phyloP scores from a whole-genome alignment of 495 filamentous ascomycete genomes.

The Cudoniella acicularis region DNA sequence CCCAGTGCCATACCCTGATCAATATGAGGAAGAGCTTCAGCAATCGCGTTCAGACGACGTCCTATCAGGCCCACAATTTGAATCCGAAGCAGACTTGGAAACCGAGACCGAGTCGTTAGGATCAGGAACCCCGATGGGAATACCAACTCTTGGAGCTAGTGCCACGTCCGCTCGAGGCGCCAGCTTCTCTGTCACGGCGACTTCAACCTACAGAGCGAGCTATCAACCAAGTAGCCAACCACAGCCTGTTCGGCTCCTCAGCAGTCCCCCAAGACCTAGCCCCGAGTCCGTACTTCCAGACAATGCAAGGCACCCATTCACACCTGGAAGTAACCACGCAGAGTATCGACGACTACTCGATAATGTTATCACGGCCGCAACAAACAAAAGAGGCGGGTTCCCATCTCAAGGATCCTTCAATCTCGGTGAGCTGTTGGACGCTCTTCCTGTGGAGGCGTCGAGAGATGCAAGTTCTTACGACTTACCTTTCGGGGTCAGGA shows the following conservation, averaged over 20 bases:
- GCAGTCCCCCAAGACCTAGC: slow-evolving; percentile 6
- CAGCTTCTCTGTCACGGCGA: not conserved
- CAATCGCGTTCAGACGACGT: not conserved
- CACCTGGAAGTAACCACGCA: slow-evolving; percentile 2
- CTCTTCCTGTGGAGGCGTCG: slow-evolving; percentile 5
- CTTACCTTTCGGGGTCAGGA: slow-evolving; percentile 18
- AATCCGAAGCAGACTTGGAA: not conserved
- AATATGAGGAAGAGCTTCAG: not conserved
- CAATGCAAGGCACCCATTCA: not conserved
- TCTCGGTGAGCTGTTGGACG: slow-evolving; percentile 9
- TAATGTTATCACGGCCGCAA: slow-evolving; percentile 27
- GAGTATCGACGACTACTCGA: slow-evolving; percentile 28
- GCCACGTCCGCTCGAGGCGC: not conserved
- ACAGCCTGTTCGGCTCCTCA: not conserved
- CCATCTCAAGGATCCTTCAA: slow-evolving; percentile 27
- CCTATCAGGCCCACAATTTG: not conserved
- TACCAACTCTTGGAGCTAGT: slow-evolving; percentile 2
- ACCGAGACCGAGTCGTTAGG: slow-evolving; percentile 3
- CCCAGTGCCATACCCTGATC: not conserved
- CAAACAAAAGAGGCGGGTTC: slow-evolving; percentile 19
- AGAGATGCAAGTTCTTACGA: slow-evolving; percentile 7
- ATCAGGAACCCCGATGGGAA: slow-evolving; percentile 8
- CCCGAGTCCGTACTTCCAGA: not conserved
- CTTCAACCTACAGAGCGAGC: slow-evolving; percentile 1
- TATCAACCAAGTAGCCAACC: slow-evolving; percentile 4